phyloP scores from a whole-genome alignment of 306 rosid genomes.

The Lathyrus aphaca region DNA sequence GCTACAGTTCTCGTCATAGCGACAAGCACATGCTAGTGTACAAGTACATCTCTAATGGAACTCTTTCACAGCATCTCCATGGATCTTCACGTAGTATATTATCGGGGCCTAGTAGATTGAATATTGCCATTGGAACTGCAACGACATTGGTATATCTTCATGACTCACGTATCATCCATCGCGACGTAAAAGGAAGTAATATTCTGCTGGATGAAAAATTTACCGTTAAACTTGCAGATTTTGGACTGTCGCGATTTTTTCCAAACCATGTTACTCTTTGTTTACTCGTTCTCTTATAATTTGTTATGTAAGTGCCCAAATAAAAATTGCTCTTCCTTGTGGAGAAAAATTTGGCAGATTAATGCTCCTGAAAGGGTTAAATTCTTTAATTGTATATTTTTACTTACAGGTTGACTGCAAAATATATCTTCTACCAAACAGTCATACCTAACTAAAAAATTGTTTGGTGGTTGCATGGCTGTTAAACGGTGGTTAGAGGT shows the following conservation, averaged over 20 bases:
- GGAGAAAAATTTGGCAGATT: no score
- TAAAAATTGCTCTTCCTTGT: no score
- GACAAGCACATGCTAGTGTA: constrained; percentile 62
- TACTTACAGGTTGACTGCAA: neutral
- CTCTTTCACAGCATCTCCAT: constrained; percentile 63
- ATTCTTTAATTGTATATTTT: neutral
- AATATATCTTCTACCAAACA: neutral
- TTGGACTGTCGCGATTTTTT: no score
- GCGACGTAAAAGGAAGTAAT: constrained; percentile 62
- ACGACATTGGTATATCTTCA: constrained; percentile 64
- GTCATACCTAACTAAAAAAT: neutral
- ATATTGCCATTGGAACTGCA: constrained; percentile 67
- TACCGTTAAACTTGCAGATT: constrained; percentile 66
- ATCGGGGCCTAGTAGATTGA: constrained; percentile 56
- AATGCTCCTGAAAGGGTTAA: no score
- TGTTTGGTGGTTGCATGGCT: neutral
- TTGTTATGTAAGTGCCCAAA: no score
- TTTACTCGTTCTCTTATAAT: no score
- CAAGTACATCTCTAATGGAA: constrained; percentile 62
- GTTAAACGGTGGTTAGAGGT: neutral
- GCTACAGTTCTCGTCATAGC: constrained; percentile 52
- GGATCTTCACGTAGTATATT: neutral
- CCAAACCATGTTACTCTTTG: no score
- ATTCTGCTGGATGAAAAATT: constrained; percentile 59
- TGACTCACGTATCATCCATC: constrained; percentile 68